Base-by-base conservation (phyloP, 208 protist genomes). In the Lotmaria passim region DNA sequence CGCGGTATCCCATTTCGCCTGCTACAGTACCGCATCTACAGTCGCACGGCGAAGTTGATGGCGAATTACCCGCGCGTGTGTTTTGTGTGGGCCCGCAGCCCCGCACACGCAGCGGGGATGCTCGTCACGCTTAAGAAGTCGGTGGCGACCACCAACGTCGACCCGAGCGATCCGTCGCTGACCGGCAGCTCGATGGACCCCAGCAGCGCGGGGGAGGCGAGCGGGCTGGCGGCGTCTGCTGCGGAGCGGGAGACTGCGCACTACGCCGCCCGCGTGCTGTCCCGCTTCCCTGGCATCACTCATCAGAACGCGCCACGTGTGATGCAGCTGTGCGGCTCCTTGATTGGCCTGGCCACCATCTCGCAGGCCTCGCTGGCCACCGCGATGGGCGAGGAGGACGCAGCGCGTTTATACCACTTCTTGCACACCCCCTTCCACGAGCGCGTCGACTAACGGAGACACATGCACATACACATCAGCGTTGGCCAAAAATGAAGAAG, bases 281-380 rank as follows among this genome's bases (percentile, higher is more conserved):
- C 85, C 7, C 67, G 82, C 26, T 89, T 96, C 52, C 91, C 91
- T 7, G 91, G 91, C 12, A 76, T 96, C n/a, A 86, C 78, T 7
- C 68, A 73, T 0, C 48, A 65, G 30, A 96, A 96, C 33, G 71
- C 75, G 12, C 66, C 68, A 14, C 57, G 44, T 17, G 66, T 96
- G n/a, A 94, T 96, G 91, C 74, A 69, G 52, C 60, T 83, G 24
- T 87, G 83, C 59, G 89, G 91, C 31, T 91, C 87, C 7, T 81
- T 96, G 21, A 87, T 81, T 4, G 89, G 87, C 3, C 75, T 96
- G 14, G 91, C 87, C 38, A 86, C 82, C 10, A 78, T 96, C 62
- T 83, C 84, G 14, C 66, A 88, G 66, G 60, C 48, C 7, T 75
- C 84, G n/a, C 77, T 96, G 31, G 69, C 65, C 17, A 41, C 26